Evolutionary conservation across 1,284 basidiomycete genomes (phyloP).

Genomic region (Sanghuangporus baumii): DNA sequence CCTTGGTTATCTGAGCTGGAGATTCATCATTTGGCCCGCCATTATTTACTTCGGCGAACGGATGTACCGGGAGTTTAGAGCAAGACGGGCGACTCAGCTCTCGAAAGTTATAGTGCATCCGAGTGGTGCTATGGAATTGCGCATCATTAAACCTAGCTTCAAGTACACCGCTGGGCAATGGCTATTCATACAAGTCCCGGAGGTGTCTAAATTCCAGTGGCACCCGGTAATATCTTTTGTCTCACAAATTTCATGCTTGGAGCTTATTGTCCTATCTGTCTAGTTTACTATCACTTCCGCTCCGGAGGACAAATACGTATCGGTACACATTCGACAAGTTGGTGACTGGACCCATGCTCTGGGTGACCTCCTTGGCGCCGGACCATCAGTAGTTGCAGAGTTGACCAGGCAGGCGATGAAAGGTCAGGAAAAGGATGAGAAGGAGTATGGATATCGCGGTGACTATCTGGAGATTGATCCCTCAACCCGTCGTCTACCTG

Average conservation of each 20-base stretch:
- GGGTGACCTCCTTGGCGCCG: conserved; percentile 78
- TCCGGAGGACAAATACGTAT: conserved; percentile 86
- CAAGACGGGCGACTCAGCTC: conserved; percentile 66
- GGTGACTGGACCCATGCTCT: conserved; percentile 83
- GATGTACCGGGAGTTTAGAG: conserved; percentile 73
- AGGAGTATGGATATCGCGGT: conserved; percentile 49
- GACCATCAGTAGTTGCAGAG: conserved; percentile 63
- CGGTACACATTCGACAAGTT: conserved; percentile 85
- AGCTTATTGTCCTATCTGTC: conserved; percentile 11
- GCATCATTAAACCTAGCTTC: conserved; percentile 83
- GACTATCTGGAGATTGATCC: conserved; percentile 76
- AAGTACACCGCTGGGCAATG: conserved; percentile 88
- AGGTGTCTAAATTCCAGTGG: conserved; percentile 81
- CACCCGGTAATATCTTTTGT: conserved; percentile 61
- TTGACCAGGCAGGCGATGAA: conserved; percentile 74
- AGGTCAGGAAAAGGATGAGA: conserved; percentile 58
- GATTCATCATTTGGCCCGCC: conserved; percentile 83
- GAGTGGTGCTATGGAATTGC: conserved; percentile 85
- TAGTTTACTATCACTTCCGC: conserved; percentile 92
- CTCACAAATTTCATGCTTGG: conserved; percentile 1
- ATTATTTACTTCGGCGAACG: conserved; percentile 83
- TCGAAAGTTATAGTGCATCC: conserved; percentile 79
- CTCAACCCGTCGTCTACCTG: conserved; percentile 49
- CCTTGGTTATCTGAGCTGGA: conserved; percentile 82
- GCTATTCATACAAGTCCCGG: conserved; percentile 84